Evolutionary conservation across 1,139 yeast genomes (phyloP), one percentile per base, ranked within the genome.

Genomic region (Saccharomyces hybrid): DNA sequence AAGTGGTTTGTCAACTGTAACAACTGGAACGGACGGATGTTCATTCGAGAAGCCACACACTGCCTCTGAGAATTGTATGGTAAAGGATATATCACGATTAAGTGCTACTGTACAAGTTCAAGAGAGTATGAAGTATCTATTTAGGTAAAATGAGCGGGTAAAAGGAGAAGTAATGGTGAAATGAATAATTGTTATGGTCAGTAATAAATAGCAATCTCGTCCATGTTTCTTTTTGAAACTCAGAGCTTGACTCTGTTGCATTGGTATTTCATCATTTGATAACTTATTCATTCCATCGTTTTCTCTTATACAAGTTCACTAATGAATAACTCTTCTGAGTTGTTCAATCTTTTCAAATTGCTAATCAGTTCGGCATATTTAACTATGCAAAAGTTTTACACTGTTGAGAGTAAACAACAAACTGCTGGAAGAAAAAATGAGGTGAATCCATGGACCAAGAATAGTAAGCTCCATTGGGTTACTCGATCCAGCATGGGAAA

Each of bases 171-270:
- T 11, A 42, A 48, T 23, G 25, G 23, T 20, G 23, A 31, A 14
- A 11, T 25, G 14, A 29, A 46, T 20, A 46, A 52, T 41, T 23
- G 38, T 28, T 52, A 48, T 51, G 55, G 48, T 58, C 63, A 61
- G 62, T 56, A 53, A 54, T 49, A 52, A 59, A 54, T 54, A 68
- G 81, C 80, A 74, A 76, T 76, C 80, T 76, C 81, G 74, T 76
- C 79, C 70, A 68, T 61, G 76, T 53, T 53, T 59, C 62, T 61
- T 63, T 62, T 65, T 63, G 66, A 64, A 66, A 70, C 85, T 85
- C 89, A 78, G 95, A 86, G 95, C 95, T 86, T 86, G 95, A 86
- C 95, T 86, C 95, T 85, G 89, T 84, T 80, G 83, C 88, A 79
- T 82, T 77, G 73, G 72, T 76, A 81, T 84, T 80, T 85, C 93